Conservation (phyloP, 2,329 filamentous ascomycete species). For the Dryadomyces quercivorus region DNA sequence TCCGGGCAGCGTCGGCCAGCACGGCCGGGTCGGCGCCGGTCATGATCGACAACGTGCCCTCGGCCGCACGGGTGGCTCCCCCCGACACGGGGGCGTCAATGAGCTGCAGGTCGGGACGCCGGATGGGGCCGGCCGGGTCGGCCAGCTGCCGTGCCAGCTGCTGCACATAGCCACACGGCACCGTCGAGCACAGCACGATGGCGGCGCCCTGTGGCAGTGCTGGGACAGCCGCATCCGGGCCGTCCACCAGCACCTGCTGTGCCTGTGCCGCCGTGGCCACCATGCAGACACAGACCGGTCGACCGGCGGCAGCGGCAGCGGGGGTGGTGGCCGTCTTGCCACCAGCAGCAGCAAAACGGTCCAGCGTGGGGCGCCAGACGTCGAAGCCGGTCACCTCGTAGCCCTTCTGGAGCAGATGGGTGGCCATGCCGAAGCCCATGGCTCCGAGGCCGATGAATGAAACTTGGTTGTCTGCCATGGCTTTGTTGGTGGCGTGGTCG, state of each 20-base stretch:
- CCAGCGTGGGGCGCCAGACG: constrained; percentile 53
- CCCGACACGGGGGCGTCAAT: constrained; percentile 65
- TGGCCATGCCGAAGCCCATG: constrained; percentile 77
- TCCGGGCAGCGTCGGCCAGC: constrained; percentile 44
- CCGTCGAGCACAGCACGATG: constrained; percentile 58
- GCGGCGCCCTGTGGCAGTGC: constrained; percentile 44
- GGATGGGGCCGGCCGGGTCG: constrained; percentile 37
- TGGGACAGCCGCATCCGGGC: constrained; percentile 33
- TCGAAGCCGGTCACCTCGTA: constrained; percentile 61
- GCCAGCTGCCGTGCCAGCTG: constrained; percentile 45
- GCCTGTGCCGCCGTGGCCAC: constrained; percentile 62
- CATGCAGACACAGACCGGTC: constrained; percentile 58
- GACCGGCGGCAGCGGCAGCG: constrained; percentile 46
- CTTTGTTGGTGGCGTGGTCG: no score
- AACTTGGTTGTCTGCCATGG: constrained; percentile 17
- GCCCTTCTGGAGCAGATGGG: constrained; percentile 54
- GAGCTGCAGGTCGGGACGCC: constrained; percentile 50
- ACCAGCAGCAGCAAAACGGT: constrained; percentile 51
- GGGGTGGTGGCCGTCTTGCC: constrained; percentile 47
- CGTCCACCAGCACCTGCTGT: constrained; percentile 51
- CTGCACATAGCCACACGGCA: constrained; percentile 53
- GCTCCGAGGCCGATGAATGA: constrained; percentile 66
- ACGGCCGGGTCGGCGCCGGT: constrained; percentile 47
- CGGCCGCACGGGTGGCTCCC: constrained; percentile 53
- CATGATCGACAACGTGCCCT: constrained; percentile 67